A percentile compares a stretch with the other conserved stretches of the same genome.
Conservation (phyloP, 1,284 basidiomycete species). For the Ceratobasidium sp. region DNA sequence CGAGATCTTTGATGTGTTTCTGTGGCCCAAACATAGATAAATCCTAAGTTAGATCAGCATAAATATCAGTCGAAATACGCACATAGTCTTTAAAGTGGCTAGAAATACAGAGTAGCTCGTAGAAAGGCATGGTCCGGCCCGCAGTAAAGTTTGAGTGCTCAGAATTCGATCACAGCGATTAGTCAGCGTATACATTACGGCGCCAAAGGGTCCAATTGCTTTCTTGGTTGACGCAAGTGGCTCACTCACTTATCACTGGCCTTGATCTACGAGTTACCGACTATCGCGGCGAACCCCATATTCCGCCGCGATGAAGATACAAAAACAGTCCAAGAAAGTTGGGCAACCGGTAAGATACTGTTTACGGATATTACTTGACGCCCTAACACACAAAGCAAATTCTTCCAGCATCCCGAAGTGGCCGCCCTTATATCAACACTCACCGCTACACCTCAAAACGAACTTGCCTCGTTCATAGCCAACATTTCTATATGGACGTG, state of each 20-base stretch:
- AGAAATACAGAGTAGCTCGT: conserved; percentile 78
- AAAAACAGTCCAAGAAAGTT: conserved; percentile 45
- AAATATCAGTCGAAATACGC: conserved; percentile 37
- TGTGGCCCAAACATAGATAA: conserved; percentile 48
- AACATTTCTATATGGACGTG: conserved; percentile 85
- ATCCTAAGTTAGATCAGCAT: not conserved
- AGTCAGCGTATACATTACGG: not conserved
- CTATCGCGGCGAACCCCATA: conserved; percentile 20
- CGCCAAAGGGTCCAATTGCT: conserved; percentile 17
- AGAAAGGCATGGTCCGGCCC: conserved; percentile 68
- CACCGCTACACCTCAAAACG: conserved; percentile 66
- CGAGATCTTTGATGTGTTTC: conserved; percentile 78
- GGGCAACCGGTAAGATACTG: conserved; percentile 39
- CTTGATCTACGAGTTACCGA: conserved; percentile 31
- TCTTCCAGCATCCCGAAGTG: conserved; percentile 71
- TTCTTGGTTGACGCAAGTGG: conserved; percentile 38
- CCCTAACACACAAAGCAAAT: conserved; percentile 10
- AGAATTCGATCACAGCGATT: not conserved
- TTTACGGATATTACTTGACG: no score
- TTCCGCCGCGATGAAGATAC: conserved; percentile 44
- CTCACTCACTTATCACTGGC: conserved; percentile 37
- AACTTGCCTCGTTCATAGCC: conserved; percentile 66
- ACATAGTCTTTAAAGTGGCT: conserved; percentile 76
- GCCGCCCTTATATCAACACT: conserved; percentile 73
- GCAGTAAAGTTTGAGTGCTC: not conserved